Conservation (phyloP, 1,284 basidiomycete genomes). For the Coniferiporia sulphurascens region DNA sequence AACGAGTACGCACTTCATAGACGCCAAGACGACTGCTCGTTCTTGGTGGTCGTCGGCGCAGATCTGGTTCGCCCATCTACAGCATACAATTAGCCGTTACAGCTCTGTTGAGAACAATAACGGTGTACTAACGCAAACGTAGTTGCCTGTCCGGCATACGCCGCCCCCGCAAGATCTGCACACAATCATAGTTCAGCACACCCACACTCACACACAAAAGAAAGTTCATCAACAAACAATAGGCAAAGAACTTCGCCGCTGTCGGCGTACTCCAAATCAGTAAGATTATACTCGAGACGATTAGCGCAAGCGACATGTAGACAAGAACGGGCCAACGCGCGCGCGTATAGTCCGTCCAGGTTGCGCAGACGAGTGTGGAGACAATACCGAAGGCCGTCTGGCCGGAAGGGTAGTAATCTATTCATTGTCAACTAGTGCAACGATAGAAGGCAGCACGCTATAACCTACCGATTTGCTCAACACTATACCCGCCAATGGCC, state of each 20-base stretch:
- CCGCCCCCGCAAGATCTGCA: slow-evolving; percentile 55
- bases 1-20: slow-evolving; percentile 51
- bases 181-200: background rate
- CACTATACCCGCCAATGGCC: slow-evolving; percentile 52
- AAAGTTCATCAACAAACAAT: slow-evolving; percentile 38
- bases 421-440: background rate
- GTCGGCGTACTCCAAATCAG: slow-evolving; percentile 52
- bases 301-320: slow-evolving; percentile 53
- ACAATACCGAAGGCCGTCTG: slow-evolving; percentile 60
- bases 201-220: background rate
- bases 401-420: slow-evolving; percentile 64
- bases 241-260: slow-evolving; percentile 62
- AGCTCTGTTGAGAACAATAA: background rate
- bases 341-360: slow-evolving; percentile 54
- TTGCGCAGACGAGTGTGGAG: slow-evolving; percentile 57
- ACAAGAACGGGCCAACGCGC: slow-evolving; percentile 62
- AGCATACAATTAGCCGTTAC: background rate
- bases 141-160: slow-evolving; percentile 63
- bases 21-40: slow-evolving; percentile 60
- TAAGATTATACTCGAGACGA: slow-evolving; percentile 52
- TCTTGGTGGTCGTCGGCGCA: slow-evolving; percentile 65
- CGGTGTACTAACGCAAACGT: slow-evolving; percentile 52
- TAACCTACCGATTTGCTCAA: slow-evolving; percentile 50
- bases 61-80: slow-evolving; percentile 66
- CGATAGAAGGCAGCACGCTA: background rate